Base-by-base conservation (phyloP, 495 filamentous ascomycete species). In the Endocarpon pusillum region DNA sequence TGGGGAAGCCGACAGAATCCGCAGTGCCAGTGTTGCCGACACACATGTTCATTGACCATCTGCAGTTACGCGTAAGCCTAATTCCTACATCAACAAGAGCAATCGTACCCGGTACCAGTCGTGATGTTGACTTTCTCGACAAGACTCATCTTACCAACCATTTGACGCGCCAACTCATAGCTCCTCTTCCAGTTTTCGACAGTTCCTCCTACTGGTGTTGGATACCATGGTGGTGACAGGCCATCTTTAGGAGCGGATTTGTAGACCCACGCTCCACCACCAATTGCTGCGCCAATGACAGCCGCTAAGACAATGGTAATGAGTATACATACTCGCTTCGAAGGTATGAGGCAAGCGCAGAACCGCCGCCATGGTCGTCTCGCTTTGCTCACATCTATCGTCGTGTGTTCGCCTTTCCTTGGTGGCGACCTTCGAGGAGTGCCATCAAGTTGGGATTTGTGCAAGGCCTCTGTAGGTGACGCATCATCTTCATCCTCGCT, bases 121-220 rank as follows among this genome's bases (percentile, higher is more conserved):
- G 89, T 94, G 42, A 94, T 64, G 52, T 94, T 94, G 35, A 97
- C 80, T 52, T 94, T 97, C 49, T 94, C 87, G 19, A 77, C 60
- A 23, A 97, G 54, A 7, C 71, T 82, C 87, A 97, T 93, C 48
- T 67, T 64, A 34, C 58, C 49, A 0, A 94, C 89, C 58, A 97
- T 51, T 37, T 61, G 64, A 27, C 75, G 70, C 0, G 89, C 89
- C 50, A 91, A 92, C 18, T 56, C 51, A 50, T 94, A 97, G 41
- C 75, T 80, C 25, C 75, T 71, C 14, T 68, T 66, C 89, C 89
- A 97, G 21, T 47, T 49, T 34, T 56, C 41, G 3, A 73, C 61
- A 0, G 73, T 82, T n/a, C 89, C 89, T 21, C 89, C 89, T 3
- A 57, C 64, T 0, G 86, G 86, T 0, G 80, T 61, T 1, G 85